Conservation (phyloP, 169 alveolate genomes). For the Theileria parva region DNA sequence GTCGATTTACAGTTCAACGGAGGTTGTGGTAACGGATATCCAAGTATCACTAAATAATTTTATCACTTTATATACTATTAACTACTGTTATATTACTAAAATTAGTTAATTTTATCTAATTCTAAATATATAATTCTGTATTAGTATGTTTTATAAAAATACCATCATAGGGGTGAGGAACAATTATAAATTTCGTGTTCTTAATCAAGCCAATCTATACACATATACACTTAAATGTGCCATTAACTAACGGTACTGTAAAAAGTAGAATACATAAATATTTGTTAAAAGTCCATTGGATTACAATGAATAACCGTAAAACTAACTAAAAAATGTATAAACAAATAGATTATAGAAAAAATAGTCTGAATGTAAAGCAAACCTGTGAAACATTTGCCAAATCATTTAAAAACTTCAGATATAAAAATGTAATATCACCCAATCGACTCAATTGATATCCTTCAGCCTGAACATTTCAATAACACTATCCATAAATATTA, state of each 20-base stretch:
- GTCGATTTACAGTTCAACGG: slow-evolving; percentile 54
- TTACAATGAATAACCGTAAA: not conserved
- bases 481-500: not conserved
- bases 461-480: slow-evolving; percentile 27
- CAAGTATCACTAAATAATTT: slow-evolving; percentile 27
- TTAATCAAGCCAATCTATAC: slow-evolving; percentile 27
- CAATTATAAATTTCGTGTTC: slow-evolving; percentile 45
- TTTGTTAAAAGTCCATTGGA: too few relatives aligned
- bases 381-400: slow-evolving; percentile 30
- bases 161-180: slow-evolving; percentile 67
- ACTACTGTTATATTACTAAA: not conserved
- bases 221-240: not conserved
- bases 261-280: too few relatives aligned
- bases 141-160: not conserved
- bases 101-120: not conserved
- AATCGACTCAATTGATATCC: slow-evolving; percentile 45
- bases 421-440: slow-evolving; percentile 60
- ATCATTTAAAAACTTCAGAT: slow-evolving; percentile 45
- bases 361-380: not conserved
- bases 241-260: too few relatives aligned
- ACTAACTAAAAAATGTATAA: not conserved
- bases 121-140: not conserved
- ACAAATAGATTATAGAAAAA: not conserved
- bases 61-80: not conserved
- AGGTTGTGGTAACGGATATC: slow-evolving; percentile 68